Conservation (phyloP, 164 flowering plant species). For the Piper betle region DNA sequence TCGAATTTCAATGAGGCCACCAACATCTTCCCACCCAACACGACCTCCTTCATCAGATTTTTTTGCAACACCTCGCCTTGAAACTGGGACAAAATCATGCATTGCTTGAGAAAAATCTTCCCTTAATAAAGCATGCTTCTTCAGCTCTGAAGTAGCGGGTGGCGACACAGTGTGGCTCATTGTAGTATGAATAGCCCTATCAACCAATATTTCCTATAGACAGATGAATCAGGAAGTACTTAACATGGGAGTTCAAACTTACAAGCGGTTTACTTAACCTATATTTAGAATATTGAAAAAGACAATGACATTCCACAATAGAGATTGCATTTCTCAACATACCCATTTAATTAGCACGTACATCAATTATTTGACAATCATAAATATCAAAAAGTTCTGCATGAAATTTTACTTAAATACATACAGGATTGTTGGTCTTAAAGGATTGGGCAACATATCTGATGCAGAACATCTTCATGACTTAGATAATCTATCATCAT, state of each 20-base stretch:
- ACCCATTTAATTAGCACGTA: background rate
- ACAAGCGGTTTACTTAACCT: too few species aligned
- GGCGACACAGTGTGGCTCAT: conserved; percentile 46
- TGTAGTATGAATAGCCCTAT: conserved; percentile 84
- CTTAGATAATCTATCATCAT: too few species aligned
- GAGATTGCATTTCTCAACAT: background rate
- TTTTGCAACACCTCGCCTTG: conserved; percentile 88
- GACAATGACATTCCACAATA: background rate
- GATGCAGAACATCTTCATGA: background rate
- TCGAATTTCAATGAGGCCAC: conserved; percentile 69
- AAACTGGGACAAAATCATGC: conserved; percentile 77
- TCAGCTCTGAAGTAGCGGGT: conserved; percentile 14
- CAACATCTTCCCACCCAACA: conserved; percentile 94
- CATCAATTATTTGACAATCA: background rate
- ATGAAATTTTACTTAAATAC: background rate
- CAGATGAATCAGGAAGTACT: background rate
- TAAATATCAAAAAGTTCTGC: background rate
- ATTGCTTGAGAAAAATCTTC: conserved; percentile 79
- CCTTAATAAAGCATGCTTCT: conserved; percentile 28
- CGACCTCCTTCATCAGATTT: conserved; percentile 65
- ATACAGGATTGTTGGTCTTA: background rate
- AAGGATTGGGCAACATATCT: background rate
- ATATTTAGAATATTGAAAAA: background rate
- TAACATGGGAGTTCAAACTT: background rate
- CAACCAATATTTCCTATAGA: conserved; percentile 81